phyloP scores from a whole-genome alignment of 23 red algal species.

The Pyropia yezoensis region DNA sequence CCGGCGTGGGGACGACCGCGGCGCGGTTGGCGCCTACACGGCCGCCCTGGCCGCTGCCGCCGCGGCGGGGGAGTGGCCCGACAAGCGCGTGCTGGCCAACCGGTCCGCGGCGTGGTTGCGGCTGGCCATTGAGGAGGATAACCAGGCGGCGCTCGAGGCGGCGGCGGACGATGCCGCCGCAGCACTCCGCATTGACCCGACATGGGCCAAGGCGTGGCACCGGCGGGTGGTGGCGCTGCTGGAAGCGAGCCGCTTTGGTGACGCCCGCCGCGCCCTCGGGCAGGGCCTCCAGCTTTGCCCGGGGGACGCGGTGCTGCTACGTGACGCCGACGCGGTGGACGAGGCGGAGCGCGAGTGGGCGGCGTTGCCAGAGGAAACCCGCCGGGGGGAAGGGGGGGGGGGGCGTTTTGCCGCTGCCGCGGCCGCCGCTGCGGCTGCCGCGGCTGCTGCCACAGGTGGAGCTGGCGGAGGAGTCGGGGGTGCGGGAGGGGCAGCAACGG shows the following conservation, averaged over 20 bases:
- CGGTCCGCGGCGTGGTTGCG: slow-evolving; percentile 47
- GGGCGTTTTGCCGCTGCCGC: no score
- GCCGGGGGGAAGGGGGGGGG: no score
- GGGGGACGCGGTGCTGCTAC: background rate
- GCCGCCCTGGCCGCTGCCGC: slow-evolving; percentile 25
- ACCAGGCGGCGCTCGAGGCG: background rate
- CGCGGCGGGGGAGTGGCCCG: slow-evolving; percentile 17
- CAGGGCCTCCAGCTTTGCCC: background rate
- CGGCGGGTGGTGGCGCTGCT: slow-evolving; percentile 1
- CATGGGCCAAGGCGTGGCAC: slow-evolving; percentile 9
- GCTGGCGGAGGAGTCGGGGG: no score
- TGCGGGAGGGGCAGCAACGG: no score
- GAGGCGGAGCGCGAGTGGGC: no score
- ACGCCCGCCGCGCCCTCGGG: background rate
- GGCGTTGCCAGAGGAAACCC: no score
- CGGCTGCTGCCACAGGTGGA: no score
- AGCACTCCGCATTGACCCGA: background rate
- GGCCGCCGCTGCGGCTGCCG: no score
- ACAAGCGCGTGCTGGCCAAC: slow-evolving; percentile 72
- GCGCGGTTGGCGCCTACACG: slow-evolving; percentile 49
- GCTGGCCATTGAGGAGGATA: no score
- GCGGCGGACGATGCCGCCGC: background rate
- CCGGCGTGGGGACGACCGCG: slow-evolving; percentile 35
- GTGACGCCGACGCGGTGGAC: no score
- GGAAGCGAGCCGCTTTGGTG: background rate